Base-by-base conservation (phyloP, 2,329 filamentous ascomycete species). In the Periconia macrospinosa region DNA sequence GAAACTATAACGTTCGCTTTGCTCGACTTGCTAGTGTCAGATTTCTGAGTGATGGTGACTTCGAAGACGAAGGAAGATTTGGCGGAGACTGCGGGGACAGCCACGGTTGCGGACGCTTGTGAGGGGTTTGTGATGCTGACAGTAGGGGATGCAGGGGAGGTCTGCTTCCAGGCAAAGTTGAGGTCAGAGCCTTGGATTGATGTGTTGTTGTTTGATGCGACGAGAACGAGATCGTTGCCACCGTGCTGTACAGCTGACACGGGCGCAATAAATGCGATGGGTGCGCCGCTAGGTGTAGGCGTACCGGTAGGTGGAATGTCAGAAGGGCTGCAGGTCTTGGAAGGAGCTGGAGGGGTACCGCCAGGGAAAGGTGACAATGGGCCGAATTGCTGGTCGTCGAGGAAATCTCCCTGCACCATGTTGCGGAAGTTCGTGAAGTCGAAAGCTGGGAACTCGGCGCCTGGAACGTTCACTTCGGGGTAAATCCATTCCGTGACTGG, bases 401-500 rank as follows among this genome's bases (percentile, higher is more conserved):
- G 50, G 55, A 62, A 63, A 27, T 69, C 64, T 30, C 68, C 69
- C 30, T 71, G 57, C 1, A 68, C 64, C 8, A 78, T 64, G 33
- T 68, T 66, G 27, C 62, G 60, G 52, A 78, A 77, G 47, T 73
- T 67, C 2, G n/a, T 51, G 56, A 70, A 72, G 13, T 49, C 49
- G 45, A 57, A 58, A 10, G 67, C 55, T 13, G 62, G 64, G 14
- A 65, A 57, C 67, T 70, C 54, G 54, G 68, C 59, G 59, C 76
- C 76, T n/a, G 76, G 76, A 2, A 67, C 61, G 17, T 71, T 65
- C 17, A 72, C 64, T 56, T 78, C 76, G 10, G 76, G 76, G 60
- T 74, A 75, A 56, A 78, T 77, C 74, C 75, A 78, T 52, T 78
- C 76, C 3, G 65, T 68, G 5, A 78, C 75, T 13, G 76, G 70